A percentile compares a stretch with the other conserved stretches of the same genome.
Conservation (phyloP, 331 rosid genomes). For the Quercus lobata region DNA sequence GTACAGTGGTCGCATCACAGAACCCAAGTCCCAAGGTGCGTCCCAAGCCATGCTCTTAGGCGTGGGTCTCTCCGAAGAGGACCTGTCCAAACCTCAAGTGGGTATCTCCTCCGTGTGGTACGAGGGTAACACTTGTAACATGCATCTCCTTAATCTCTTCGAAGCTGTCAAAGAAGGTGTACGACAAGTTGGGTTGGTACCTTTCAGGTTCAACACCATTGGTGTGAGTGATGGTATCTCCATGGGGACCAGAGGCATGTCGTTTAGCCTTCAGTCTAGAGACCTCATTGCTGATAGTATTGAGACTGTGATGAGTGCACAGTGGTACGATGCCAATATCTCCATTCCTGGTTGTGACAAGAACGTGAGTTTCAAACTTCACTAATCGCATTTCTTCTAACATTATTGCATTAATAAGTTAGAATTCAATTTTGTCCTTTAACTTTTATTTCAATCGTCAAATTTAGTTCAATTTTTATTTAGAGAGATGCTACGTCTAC, state of each 20-base stretch:
- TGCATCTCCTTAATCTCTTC: slow-evolving; percentile 70
- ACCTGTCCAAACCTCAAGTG: slow-evolving; percentile 67
- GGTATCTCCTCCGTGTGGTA: slow-evolving; percentile 94
- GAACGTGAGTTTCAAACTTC: slow-evolving; percentile 44
- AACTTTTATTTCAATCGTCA: no score
- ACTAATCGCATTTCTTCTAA: no score
- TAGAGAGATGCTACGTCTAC: no score
- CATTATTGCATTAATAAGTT: no score
- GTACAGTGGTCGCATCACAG: slow-evolving; percentile 67
- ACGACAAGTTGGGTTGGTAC: slow-evolving; percentile 67
- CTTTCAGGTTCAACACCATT: slow-evolving; percentile 80
- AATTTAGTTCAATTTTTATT: no score
- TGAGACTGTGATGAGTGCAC: slow-evolving; percentile 98
- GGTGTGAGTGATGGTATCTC: slow-evolving; percentile 97
- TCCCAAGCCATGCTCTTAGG: slow-evolving; percentile 88
- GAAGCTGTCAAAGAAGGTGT: slow-evolving; percentile 82
- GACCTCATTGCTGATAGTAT: slow-evolving; percentile 95
- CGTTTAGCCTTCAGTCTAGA: slow-evolving; percentile 88
- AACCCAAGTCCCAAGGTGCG: slow-evolving; percentile 86
- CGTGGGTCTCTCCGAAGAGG: slow-evolving; percentile 80
- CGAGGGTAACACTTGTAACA: slow-evolving; percentile 91
- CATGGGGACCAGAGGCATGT: slow-evolving; percentile 96
- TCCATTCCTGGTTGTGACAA: slow-evolving; percentile 97
- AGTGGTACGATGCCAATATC: slow-evolving; percentile 92
- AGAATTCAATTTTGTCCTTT: no score